Percentiles rank a stretch among this genome's conserved stretches.
phyloP scores from a whole-genome alignment of 139 green algal species.

The Zygnema circumcarinatum region DNA sequence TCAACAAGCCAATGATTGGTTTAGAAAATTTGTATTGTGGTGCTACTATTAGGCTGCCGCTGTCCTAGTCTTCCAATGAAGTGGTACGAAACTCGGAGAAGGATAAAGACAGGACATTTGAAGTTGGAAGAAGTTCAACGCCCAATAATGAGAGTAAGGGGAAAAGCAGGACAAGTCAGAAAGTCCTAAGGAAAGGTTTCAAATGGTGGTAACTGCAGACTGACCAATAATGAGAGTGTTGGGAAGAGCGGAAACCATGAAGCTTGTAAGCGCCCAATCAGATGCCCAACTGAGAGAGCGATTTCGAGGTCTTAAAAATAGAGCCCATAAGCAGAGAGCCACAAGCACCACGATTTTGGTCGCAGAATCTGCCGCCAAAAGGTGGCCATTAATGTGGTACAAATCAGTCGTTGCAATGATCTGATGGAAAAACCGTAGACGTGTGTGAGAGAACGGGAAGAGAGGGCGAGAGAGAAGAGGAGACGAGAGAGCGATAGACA shows the following conservation, averaged over 20 bases:
- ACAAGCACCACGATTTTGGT: conserved; percentile 35
- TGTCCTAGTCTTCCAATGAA: too few relatives aligned
- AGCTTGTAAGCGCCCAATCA: conserved; percentile 25
- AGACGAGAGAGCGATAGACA: neutral
- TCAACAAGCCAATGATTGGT: too few relatives aligned
- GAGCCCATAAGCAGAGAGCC: conserved; percentile 7
- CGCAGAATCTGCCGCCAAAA: conserved; percentile 25
- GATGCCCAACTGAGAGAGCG: conserved; percentile 9
- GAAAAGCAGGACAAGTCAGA: too few relatives aligned
- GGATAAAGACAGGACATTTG: too few relatives aligned
- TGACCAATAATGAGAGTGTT: conserved; percentile 55
- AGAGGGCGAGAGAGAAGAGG: neutral
- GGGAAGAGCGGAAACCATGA: conserved; percentile 45
- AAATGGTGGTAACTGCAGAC: too few relatives aligned
- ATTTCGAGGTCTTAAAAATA: neutral
- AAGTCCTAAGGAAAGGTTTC: too few relatives aligned
- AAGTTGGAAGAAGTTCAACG: too few relatives aligned
- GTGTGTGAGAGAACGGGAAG: too few relatives aligned
- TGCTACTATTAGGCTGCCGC: too few relatives aligned
- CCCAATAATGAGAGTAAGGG: too few relatives aligned
- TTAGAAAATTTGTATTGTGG: too few relatives aligned
- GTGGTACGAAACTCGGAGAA: too few relatives aligned
- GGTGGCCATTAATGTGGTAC: conserved; percentile 36
- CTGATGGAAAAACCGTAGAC: conserved; percentile 17
- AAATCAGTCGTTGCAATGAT: conserved; percentile 40